phyloP scores from a whole-genome alignment of 1,284 basidiomycete genomes.

The Macrocystidia cucumis region DNA sequence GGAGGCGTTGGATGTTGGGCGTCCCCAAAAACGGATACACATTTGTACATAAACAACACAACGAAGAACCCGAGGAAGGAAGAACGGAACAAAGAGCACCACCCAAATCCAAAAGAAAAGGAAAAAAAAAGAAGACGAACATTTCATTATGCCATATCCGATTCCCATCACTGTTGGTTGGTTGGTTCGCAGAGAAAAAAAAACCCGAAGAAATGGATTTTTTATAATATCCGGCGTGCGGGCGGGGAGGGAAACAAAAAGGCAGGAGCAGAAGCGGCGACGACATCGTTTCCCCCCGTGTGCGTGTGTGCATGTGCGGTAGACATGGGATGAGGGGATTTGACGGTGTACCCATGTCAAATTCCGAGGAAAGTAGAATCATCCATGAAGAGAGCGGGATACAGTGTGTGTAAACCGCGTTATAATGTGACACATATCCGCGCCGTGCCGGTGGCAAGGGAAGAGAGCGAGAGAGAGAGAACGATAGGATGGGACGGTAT shows the following conservation, averaged over 20 bases:
- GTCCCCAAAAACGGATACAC: too few relatives aligned
- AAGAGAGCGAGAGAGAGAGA: too few relatives aligned
- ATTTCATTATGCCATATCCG: constrained; percentile 59
- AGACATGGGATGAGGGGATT: background rate
- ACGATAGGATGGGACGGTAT: too few relatives aligned
- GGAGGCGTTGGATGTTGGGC: too few relatives aligned
- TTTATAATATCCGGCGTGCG: too few relatives aligned
- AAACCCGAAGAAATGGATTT: too few relatives aligned
- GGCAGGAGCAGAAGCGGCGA: background rate
- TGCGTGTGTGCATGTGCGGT: background rate
- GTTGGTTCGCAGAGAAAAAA: constrained; percentile 2
- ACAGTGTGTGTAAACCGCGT: too few relatives aligned
- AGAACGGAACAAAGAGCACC: constrained; percentile 9
- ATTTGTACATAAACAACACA: constrained; percentile 9
- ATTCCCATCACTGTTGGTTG: constrained; percentile 42
- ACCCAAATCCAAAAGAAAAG: constrained; percentile 1
- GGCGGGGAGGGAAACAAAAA: background rate
- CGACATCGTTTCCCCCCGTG: background rate
- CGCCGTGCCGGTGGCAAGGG: too few relatives aligned
- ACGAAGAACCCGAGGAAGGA: constrained; percentile 11
- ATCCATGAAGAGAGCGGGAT: too few relatives aligned
- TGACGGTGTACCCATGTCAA: background rate
- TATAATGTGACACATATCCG: too few relatives aligned
- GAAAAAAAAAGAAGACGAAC: constrained; percentile 34
- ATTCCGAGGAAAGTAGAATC: too few relatives aligned